A percentile compares a stretch with the other conserved stretches of the same genome.
Evolutionary conservation across 2,329 filamentous ascomycete species (phyloP).

Genomic region (Trichocomaceae sp.): DNA sequence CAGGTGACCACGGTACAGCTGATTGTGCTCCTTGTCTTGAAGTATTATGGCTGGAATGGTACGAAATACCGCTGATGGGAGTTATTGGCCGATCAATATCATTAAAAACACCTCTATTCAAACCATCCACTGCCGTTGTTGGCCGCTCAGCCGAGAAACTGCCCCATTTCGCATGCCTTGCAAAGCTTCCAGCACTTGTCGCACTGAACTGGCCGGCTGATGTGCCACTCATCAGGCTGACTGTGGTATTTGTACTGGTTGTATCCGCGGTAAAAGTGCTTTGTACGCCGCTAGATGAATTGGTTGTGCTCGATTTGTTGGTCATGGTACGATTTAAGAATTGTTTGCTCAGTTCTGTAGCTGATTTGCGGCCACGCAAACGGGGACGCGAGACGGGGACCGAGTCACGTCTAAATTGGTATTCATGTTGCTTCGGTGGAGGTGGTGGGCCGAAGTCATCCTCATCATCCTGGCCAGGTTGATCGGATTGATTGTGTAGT

Average conservation of each 20-base stretch:
- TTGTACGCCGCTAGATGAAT: slow-evolving; percentile 64
- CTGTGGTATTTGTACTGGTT: slow-evolving; percentile 68
- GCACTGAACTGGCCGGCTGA: slow-evolving; percentile 89
- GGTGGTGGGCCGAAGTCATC: slow-evolving; percentile 50
- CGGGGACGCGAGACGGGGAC: slow-evolving; percentile 33
- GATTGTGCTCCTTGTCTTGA: slow-evolving; percentile 55
- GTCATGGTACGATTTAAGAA: slow-evolving; percentile 74
- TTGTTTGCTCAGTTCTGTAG: slow-evolving; percentile 67
- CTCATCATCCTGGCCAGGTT: slow-evolving; percentile 33
- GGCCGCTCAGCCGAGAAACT: slow-evolving; percentile 34
- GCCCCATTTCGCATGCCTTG: slow-evolving; percentile 54
- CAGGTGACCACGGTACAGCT: slow-evolving; percentile 54
- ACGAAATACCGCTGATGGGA: slow-evolving; percentile 69
- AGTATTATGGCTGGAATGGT: slow-evolving; percentile 76
- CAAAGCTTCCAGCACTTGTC: slow-evolving; percentile 90
- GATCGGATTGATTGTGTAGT: slow-evolving; percentile 58
- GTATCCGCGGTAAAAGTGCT: slow-evolving; percentile 60
- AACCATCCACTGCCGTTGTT: slow-evolving; percentile 38
- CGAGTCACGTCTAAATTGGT: slow-evolving; percentile 38
- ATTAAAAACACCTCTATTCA: slow-evolving; percentile 33
- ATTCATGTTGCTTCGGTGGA: slow-evolving; percentile 51
- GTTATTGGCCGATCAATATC: slow-evolving; percentile 45
- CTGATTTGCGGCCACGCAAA: slow-evolving; percentile 42
- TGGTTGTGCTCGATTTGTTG: slow-evolving; percentile 78
- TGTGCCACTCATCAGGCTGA: slow-evolving; percentile 86